Base-by-base conservation (phyloP, 352 stramenopile genomes). In the Phytophthora syringae region DNA sequence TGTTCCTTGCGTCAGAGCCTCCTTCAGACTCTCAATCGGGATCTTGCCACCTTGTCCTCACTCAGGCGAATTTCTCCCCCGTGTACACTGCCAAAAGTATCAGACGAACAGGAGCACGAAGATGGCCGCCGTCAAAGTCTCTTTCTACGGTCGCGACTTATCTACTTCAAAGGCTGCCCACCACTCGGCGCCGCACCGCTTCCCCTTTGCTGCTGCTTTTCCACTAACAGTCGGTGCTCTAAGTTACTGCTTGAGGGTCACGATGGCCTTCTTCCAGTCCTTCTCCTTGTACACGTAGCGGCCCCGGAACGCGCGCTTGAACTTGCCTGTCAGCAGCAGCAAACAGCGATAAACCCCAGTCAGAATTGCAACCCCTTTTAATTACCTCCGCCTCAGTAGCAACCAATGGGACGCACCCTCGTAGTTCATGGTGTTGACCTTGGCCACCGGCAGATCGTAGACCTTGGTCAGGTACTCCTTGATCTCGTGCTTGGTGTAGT, bases 401-500 rank as follows among this genome's bases (percentile, higher is more conserved):
- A n/a, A n/a, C n/a, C n/a, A n/a, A n/a, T n/a, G n/a, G 2, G 30
- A 51, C 28, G 20, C 72, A 89, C 92, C 94, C 72, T 97, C 77
- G 76, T 97, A 98, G 85, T 98, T 98, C 82, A 96, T 95, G 20
- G 93, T 98, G 69, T 95, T 95, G 53, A 98, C 91, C 69, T 98
- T 98, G 61, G 86, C 74, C n/a, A 99, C 95, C 1, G 88, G 90
- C 24, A 99, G 74, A 49, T 93, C 79, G 78, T 99, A 99, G 48
- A 99, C 93, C 77, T 99, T 98, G 57, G 88, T 97, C 50, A 99
- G 72, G 78, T 99, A 98, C 79, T 99, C 95, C 76, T 98, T 98
- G 52, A 99, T 95, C 82, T 99, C 96, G 74, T 98, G 87, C 79
- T 99, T 99, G 48, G 94, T 99, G 89, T 98, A 98, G 68, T 90